A percentile compares a stretch with the other conserved stretches of the same genome.
phyloP scores from a whole-genome alignment of 176 grass and related monocot genomes.

The Microstegium vimineum region DNA sequence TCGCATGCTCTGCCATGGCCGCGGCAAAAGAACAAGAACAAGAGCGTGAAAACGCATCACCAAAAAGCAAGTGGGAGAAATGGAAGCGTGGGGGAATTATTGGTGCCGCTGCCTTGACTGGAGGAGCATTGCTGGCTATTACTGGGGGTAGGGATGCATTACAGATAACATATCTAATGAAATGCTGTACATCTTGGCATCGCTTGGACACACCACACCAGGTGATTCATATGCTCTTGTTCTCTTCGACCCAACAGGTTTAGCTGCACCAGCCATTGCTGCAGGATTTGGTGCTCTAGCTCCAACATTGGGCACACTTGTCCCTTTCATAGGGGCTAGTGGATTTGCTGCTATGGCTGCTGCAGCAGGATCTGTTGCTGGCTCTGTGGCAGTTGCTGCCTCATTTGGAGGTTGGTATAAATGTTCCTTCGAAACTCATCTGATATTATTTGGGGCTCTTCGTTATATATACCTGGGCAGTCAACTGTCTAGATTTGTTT shows the following conservation, averaged over 20 bases:
- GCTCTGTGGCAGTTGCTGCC: constrained; percentile 90
- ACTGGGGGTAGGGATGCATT: constrained; percentile 56
- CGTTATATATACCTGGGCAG: background rate
- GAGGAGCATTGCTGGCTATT: constrained; percentile 83
- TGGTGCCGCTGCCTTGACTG: constrained; percentile 83
- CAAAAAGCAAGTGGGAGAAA: constrained; percentile 77
- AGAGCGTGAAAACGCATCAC: constrained; percentile 44
- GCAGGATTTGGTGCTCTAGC: constrained; percentile 84
- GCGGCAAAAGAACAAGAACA: constrained; percentile 77
- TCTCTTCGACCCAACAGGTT: constrained; percentile 39
- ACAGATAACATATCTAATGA: background rate
- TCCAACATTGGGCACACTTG: constrained; percentile 77
- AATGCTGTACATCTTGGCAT: background rate
- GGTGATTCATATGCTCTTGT: constrained; percentile 17
- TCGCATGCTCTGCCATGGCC: constrained; percentile 95
- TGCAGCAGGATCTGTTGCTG: constrained; percentile 77
- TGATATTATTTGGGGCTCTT: background rate
- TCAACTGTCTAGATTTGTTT: background rate
- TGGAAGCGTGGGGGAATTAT: constrained; percentile 94
- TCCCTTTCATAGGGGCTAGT: constrained; percentile 89
- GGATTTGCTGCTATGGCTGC: constrained; percentile 96
- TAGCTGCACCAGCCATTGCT: constrained; percentile 98
- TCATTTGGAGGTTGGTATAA: constrained; percentile 87
- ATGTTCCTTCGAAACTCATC: background rate
- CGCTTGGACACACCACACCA: background rate